Base-by-base conservation (phyloP, 23 red algal species). In the Cyanidium caldarium region DNA sequence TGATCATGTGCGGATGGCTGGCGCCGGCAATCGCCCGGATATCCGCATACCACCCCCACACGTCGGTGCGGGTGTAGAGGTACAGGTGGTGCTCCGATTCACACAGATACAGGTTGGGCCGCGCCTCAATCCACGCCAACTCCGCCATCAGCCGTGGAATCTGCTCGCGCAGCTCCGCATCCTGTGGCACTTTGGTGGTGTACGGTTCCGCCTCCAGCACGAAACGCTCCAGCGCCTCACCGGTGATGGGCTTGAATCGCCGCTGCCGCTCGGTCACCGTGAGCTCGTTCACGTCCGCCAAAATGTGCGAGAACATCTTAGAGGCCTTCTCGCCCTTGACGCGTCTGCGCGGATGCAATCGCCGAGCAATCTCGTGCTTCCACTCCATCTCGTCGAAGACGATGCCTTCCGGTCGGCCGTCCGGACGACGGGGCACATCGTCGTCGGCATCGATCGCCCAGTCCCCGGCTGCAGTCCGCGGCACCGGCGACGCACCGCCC, bases 41-140 rank as follows among this genome's bases (percentile, higher is more conserved):
- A 25, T 61, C 51, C 21, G 51, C 7, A 61, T 61, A 61, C 51
- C 51, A 61, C n/a, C 51, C 51, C 51, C 51, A 61, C 7, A 61
- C 51, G 23, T 61, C 51, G 13, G 51, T 61, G 19, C 51, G 51
- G 23, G 51, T 61, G 51, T 61, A 61, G 51, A 61, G 31, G 23
- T 61, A 61, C n/a, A 61, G 51, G n/a, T 28, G n/a, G 10, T 25
- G 7, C 7, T 61, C 51, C 31, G n/a, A 28, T 61, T 61, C 51
- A 61, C 51, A 61, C 7, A 61, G 23, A 28, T 61, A 25, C n/a
- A 61, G 51, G 51, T 61, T 61, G 7, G 51, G 51, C 31, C 51
- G 51, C 3, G 51, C 51, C 21, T 61, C 51, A 28, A 61, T 61
- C 51, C 51, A 61, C n/a, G 51, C n/a, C 23, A 61, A 28, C 10